A percentile compares a stretch with the other conserved stretches of the same genome.
These are phyloP conservation scores for Ormosia semicastrata DNA, from an alignment of 306 rosid species.

Conservation along the genomic window DNA sequence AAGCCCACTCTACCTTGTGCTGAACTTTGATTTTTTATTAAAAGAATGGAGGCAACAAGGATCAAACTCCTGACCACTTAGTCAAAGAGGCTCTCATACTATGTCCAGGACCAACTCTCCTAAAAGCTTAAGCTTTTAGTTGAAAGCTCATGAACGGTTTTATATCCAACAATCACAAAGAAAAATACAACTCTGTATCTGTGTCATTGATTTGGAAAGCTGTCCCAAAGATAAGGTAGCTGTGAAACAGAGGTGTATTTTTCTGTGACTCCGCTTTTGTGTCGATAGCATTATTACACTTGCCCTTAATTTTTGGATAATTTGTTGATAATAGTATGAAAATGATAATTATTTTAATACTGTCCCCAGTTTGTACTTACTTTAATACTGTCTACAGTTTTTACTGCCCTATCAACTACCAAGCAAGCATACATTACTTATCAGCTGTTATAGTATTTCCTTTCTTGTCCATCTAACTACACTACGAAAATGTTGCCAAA, in stretches of 20 bases:
- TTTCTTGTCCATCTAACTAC: not conserved
- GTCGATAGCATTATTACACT: no score
- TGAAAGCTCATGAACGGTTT: no score
- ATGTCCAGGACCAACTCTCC: no score
- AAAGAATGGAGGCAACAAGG: not conserved
- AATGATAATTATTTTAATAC: not conserved
- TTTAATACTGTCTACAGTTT: not conserved
- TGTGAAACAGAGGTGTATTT: no score
- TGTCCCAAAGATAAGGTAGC: no score
- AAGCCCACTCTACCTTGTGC: no score
- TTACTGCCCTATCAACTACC: not conserved
- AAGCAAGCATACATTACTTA: not conserved
- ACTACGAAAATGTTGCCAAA: not conserved
- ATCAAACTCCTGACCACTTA: not conserved
- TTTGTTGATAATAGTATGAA: not conserved
- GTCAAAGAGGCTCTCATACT: not conserved
- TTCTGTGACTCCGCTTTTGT: no score
- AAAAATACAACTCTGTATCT: not conserved
- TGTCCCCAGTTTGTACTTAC: not conserved
- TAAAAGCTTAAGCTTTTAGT: no score
- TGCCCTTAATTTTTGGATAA: not conserved
- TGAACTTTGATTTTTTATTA: not conserved
- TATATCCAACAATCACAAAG: not conserved
- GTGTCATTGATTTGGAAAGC: no score
- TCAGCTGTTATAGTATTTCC: not conserved